phyloP scores from a whole-genome alignment of 1,284 basidiomycete species.

The Mycosarcoma mackinlayi region DNA sequence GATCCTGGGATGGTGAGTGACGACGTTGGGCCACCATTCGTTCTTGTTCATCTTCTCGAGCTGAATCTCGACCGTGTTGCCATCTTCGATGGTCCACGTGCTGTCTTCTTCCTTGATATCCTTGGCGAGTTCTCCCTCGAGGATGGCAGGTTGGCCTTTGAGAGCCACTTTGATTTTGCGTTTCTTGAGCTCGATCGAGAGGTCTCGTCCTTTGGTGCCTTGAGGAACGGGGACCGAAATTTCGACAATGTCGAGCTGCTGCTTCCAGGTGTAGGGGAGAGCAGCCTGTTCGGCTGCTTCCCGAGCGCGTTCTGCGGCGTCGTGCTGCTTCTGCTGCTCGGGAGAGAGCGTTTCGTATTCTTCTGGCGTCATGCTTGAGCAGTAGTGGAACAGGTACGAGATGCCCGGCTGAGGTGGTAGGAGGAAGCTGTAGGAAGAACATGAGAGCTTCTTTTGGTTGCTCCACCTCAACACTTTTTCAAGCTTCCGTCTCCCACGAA shows the following conservation, averaged over 20 bases:
- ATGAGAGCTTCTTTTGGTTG: conserved; percentile 72
- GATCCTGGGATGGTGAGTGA: conserved; percentile 94
- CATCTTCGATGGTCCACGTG: conserved; percentile 95
- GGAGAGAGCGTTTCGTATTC: conserved; percentile 81
- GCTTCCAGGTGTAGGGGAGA: conserved; percentile 91
- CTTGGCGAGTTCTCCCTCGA: conserved; percentile 84
- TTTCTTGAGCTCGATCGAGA: conserved; percentile 81
- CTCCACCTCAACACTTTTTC: conserved; percentile 21
- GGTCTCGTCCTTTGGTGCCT: conserved; percentile 83
- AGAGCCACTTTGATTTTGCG: conserved; percentile 84
- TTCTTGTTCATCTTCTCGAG: conserved; percentile 87
- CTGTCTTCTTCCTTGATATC: conserved; percentile 96
- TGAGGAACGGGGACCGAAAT: conserved; percentile 84
- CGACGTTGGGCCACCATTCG: conserved; percentile 97
- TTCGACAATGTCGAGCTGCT: conserved; percentile 88
- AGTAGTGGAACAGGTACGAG: too few species aligned
- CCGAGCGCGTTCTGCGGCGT: conserved; percentile 76
- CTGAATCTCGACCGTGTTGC: conserved; percentile 78
- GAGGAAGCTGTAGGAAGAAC: conserved; percentile 7
- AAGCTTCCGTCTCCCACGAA: conserved; percentile 1
- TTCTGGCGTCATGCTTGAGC: conserved; percentile 74
- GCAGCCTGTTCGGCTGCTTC: conserved; percentile 85
- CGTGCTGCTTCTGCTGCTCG: conserved; percentile 79
- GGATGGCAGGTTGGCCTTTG: conserved; percentile 84
- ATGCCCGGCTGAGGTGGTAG: too few species aligned